These are phyloP conservation scores for Backusella liffmaniae DNA, from an alignment of 192 early-diverging fungal genomes.

Conservation along the genomic window DNA sequence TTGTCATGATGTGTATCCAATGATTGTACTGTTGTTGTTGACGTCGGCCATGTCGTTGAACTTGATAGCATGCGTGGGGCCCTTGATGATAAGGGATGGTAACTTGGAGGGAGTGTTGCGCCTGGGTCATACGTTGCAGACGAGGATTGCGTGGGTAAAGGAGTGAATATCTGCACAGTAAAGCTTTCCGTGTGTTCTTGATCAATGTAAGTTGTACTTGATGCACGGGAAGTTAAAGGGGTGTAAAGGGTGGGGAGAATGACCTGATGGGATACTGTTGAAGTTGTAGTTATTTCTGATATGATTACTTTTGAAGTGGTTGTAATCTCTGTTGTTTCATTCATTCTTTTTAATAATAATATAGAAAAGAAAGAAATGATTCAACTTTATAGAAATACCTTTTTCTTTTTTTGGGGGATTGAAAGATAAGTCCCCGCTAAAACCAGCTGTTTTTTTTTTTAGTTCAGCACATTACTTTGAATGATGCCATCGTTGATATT, in stretches of 20 bases:
- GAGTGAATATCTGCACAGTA: not conserved
- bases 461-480: not conserved
- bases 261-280: not conserved
- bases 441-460: not conserved
- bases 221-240: not conserved
- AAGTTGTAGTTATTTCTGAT: not conserved
- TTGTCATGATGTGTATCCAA: not conserved
- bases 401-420: too few relatives aligned
- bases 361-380: not conserved
- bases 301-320: not conserved
- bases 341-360: not conserved
- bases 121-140: not conserved
- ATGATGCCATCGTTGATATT: not conserved
- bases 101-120: not conserved
- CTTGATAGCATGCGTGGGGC: not conserved
- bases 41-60: not conserved
- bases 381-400: too few relatives aligned
- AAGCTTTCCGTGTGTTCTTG: not conserved
- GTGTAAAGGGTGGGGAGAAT: not conserved
- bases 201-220: not conserved
- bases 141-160: not conserved
- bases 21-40: not conserved
- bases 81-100: not conserved
- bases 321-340: not conserved
- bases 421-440: not conserved